Conservation (phyloP, 208 protist genomes). For the Crithidia expoeki region DNA sequence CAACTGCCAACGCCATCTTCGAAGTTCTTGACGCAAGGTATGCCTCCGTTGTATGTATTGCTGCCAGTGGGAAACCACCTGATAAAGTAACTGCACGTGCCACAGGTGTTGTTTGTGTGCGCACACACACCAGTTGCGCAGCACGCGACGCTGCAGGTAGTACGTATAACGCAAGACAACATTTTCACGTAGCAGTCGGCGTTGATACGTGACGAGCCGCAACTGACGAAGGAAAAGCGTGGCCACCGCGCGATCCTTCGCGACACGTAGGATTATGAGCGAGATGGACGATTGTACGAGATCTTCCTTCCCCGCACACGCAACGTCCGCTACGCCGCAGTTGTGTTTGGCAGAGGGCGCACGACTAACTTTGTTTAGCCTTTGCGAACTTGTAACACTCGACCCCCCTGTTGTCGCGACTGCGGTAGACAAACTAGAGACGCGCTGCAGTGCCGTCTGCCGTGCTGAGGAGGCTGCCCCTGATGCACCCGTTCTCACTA, state of each 20-base stretch:
- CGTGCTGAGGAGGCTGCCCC: neutral
- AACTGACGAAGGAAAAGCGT: conserved; percentile 62
- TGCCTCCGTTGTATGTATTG: conserved; percentile 7
- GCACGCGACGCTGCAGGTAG: conserved; percentile 52
- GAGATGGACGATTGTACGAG: conserved; percentile 48
- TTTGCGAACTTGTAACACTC: neutral
- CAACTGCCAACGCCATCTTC: conserved; percentile 20
- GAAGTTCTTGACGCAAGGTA: conserved; percentile 1
- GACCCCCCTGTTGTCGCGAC: too few species aligned
- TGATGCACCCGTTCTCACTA: neutral
- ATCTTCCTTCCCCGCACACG: conserved; percentile 1
- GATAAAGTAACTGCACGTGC: neutral
- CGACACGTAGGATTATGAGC: conserved; percentile 64
- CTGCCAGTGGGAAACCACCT: conserved; percentile 37
- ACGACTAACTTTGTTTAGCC: neutral
- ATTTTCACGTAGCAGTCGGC: conserved; percentile 32
- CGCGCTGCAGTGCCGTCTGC: conserved; percentile 23
- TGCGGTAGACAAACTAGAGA: conserved; percentile 13
- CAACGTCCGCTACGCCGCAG: neutral
- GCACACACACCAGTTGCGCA: conserved; percentile 38
- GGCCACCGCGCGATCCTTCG: conserved; percentile 56
- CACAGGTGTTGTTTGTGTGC: conserved; percentile 11
- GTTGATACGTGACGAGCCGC: conserved; percentile 46
- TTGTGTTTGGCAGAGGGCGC: neutral
- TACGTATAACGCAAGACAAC: conserved; percentile 65